Evolutionary conservation across 306 rosid genomes (phyloP), one percentile per base, ranked within the genome.

Genomic region (Acmispon strigosus): DNA sequence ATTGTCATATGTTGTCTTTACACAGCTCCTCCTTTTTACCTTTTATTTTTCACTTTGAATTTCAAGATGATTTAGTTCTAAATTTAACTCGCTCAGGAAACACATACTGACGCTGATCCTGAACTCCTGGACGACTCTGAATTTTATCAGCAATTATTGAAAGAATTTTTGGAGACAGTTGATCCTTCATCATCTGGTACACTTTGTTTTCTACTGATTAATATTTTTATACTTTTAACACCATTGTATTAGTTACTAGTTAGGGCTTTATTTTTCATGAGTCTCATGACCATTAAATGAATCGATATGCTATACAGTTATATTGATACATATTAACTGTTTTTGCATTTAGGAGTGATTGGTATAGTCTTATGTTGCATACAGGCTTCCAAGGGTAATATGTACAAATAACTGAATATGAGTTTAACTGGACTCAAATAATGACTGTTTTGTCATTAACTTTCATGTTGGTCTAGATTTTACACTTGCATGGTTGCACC

Each of bases 61-160:
- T 68, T 60, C 44, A 12, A 32, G 13, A 43, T 60, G 54, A 70
- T 73, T 6, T 22, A 2, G 49, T 66, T 36, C 69, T 72, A 18
- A 61, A 60, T 32, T 79, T 52, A 5, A 18, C 62, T 73, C 14
- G 32, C 51, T 43, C 75, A 92, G 96, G 92, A 88, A 74, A 55
- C 83, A 11, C 76, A 18, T 18, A 70, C 48, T 48, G 90, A 78
- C 50, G 90, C 84, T 39, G 96, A 93, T 45, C 84, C 96, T 10
- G 97, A 93, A 79, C 96, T 88, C 41, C 41, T 93, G 65, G 97
- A 93, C 19, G 97, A 93, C 82, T 82, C 90, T 0, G 96, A 90
- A 66, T 93, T 93, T 84, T 93, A 93, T 77, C 92, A 86, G 88
- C 97, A 93, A 45, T 78, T 93, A 70, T 72, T 90, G 69, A 90